Evolutionary conservation across 768 basidiomycete genomes (phyloP).

Genomic region (Tricholoma matsutake): DNA sequence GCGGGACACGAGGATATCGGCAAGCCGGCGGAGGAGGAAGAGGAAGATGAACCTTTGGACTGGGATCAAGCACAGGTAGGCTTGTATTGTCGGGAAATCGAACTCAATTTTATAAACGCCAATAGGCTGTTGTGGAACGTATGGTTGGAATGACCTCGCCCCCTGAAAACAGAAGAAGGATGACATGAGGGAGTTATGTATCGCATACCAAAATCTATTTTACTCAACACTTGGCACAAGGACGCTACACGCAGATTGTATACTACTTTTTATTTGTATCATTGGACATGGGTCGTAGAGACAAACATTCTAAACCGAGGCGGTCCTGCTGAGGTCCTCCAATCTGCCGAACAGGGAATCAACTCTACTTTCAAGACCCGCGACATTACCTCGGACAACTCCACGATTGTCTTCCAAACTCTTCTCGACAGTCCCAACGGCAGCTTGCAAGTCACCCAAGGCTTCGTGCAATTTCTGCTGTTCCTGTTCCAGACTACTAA

Average conservation of each 20-base stretch:
- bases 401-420: conserved; percentile 73
- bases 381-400: conserved; percentile 72
- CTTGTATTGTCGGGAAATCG: background rate
- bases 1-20: conserved; percentile 49
- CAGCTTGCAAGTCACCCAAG: conserved; percentile 63
- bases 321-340: conserved; percentile 34
- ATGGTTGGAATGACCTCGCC: conserved; percentile 54
- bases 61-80: conserved; percentile 70
- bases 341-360: conserved; percentile 38
- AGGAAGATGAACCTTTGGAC: conserved; percentile 61
- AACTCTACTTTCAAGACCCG: conserved; percentile 57
- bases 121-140: conserved; percentile 51
- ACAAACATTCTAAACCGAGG: background rate
- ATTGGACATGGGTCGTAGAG: background rate
- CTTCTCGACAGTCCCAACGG: conserved; percentile 68
- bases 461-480: conserved; percentile 62
- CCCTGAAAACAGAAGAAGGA: conserved; percentile 29
- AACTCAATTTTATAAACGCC: background rate
- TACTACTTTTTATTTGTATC: background rate
- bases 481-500: conserved; percentile 68
- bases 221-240: too few species aligned
- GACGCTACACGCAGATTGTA: background rate
- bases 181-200: conserved; percentile 13
- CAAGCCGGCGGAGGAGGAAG: conserved; percentile 53
- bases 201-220: too few species aligned